Conservation (phyloP, 1,284 basidiomycete genomes). For the Fomes fomentarius region DNA sequence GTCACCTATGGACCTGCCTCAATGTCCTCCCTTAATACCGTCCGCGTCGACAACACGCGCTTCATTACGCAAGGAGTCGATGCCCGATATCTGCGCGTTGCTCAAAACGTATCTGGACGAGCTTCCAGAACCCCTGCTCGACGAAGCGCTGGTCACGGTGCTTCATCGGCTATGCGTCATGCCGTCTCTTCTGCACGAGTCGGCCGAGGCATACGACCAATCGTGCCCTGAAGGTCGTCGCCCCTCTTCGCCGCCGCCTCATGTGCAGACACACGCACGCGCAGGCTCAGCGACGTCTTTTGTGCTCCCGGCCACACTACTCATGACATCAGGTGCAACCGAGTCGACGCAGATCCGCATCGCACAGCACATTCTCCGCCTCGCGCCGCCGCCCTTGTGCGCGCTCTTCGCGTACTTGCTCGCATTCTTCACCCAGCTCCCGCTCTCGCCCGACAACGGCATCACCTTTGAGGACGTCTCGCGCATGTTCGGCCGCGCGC, state of each 20-base stretch:
- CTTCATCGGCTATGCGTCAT: constrained; percentile 56
- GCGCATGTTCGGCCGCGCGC: constrained; percentile 34
- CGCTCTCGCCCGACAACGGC: constrained; percentile 38
- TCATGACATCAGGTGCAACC: constrained; percentile 19
- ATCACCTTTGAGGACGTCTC: constrained; percentile 34
- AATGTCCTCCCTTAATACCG: constrained; percentile 8
- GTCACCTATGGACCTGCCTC: constrained; percentile 15
- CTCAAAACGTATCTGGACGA: constrained; percentile 59
- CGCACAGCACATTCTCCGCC: constrained; percentile 59
- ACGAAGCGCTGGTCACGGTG: constrained; percentile 44
- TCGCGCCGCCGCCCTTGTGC: constrained; percentile 60
- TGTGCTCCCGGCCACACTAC: neutral
- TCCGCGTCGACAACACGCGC: constrained; percentile 15
- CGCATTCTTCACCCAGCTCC: constrained; percentile 54
- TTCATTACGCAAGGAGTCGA: constrained; percentile 51
- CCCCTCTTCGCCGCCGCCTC: no score
- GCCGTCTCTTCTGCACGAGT: constrained; percentile 42
- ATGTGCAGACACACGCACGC: neutral
- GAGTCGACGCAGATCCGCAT: constrained; percentile 42
- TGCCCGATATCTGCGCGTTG: constrained; percentile 62
- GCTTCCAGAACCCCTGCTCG: constrained; percentile 56
- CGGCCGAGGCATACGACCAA: constrained; percentile 15
- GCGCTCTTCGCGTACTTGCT: constrained; percentile 64
- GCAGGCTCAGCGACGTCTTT: constrained; percentile 5
- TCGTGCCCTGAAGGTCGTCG: no score